A percentile compares a stretch with the other conserved stretches of the same genome.
phyloP scores from a whole-genome alignment of 345 rosid species.

The Firmiana major region DNA sequence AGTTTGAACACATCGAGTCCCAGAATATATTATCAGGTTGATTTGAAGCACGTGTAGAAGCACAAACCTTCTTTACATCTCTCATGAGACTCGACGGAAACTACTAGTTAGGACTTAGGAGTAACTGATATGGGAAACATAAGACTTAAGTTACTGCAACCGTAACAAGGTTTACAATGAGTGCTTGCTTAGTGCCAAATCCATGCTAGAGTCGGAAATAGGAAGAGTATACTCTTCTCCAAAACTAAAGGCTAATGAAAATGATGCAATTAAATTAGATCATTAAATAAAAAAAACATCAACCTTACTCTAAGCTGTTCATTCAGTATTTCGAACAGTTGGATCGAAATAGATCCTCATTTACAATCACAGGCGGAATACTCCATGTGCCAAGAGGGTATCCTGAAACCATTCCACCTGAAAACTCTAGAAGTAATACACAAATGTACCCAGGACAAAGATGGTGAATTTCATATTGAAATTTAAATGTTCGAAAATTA shows the following conservation, averaged over 20 bases:
- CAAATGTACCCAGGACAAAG: not conserved
- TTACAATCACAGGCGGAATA: constrained; percentile 57
- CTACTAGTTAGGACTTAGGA: no score
- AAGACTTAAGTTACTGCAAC: not conserved
- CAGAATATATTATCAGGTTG: no score
- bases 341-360: constrained; percentile 56
- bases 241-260: not conserved
- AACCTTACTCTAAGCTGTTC: not conserved
- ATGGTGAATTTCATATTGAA: not conserved
- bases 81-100: no score
- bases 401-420: constrained; percentile 67
- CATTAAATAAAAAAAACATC: not conserved
- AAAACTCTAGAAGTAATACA: not conserved
- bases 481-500: constrained; percentile 19
- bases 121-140: no score
- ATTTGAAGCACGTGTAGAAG: no score
- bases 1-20: no score
- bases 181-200: not conserved
- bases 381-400: constrained; percentile 79
- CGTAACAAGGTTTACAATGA: not conserved
- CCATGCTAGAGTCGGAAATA: not conserved
- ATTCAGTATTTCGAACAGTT: constrained; percentile 9
- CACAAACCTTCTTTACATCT: no score
- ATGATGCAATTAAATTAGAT: not conserved
- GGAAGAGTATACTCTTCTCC: not conserved